Base-by-base conservation (phyloP, 257 asterid genomes). In the Rhazya stricta region DNA sequence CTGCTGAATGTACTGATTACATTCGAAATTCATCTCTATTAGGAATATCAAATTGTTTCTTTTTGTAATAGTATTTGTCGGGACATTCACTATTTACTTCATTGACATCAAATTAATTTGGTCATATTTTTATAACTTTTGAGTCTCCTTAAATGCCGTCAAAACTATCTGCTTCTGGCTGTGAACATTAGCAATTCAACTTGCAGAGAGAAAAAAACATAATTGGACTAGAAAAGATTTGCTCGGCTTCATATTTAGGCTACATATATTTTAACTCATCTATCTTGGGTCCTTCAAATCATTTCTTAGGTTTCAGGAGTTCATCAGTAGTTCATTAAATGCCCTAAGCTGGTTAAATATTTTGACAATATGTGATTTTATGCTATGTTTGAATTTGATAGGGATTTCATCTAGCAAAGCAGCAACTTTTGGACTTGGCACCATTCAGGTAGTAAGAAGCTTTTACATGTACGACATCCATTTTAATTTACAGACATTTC, bases 371-470 rank as follows among this genome's bases (percentile, higher is more conserved):
- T 30, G 0, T 29, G 68, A 19, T 63, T 48, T 7, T 56, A 60
- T 54, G n/a, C 53, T 48, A 29, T 74, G 43, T 72, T 50, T 77
- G 72, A 79, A 73, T 81, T 72, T 61, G 60, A 54, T 79, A 91
- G 97, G 98, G 69, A 72, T 93, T 79, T 69, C 90, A 73, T 90
- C 98, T 43, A 83, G 88, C 80, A 91, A 90, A 86, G 87, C 84
- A 21, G 96, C 96, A 74, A 91, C 97, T 15, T 91, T 89, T 80
- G 92, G 84, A n/a, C 80, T 93, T 53, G 98, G 98, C 66, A 88
- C 92, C 76, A 86, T 91, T 78, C 97, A 91, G 97, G 98, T 89
- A 73, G 72, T 18, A 41, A 62, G 69, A 34, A 78, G 63, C 60
- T 21, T 39, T 18, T 58, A 27, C 74, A 43, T 51, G 12, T 50